These are phyloP conservation scores for Hortiboletus campestris DNA, from an alignment of 768 basidiomycete species.

Conservation along the genomic window DNA sequence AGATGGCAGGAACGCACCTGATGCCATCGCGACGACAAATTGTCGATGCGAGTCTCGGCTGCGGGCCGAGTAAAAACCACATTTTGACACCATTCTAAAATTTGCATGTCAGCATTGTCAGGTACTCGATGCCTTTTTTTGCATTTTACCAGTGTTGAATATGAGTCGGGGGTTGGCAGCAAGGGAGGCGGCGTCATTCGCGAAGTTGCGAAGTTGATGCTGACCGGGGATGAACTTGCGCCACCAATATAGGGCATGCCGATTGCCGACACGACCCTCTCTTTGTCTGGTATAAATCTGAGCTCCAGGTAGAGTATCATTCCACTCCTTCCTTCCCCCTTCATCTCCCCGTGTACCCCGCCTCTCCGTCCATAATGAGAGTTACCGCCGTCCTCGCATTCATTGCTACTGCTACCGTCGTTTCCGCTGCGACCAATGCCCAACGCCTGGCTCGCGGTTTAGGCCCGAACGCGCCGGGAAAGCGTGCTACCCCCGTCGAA, in stretches of 20 bases:
- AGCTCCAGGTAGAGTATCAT: too few species aligned
- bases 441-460: conserved; percentile 54
- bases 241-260: background rate
- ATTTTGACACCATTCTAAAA: background rate
- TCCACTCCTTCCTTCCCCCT: background rate
- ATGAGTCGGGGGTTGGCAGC: background rate
- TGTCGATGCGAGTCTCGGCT: background rate
- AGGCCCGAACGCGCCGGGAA: conserved; percentile 43
- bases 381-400: conserved; percentile 35
- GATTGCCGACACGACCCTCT: conserved; percentile 19
- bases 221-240: conserved; percentile 2
- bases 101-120: background rate
- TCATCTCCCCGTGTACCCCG: background rate
- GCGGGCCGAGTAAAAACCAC: background rate
- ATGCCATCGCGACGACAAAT: background rate
- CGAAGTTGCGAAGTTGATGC: background rate
- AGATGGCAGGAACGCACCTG: background rate
- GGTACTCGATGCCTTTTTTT: background rate
- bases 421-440: conserved; percentile 51
- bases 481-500: conserved; percentile 31
- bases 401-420: conserved; percentile 36
- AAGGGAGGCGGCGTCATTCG: background rate
- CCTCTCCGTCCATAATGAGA: conserved; percentile 23
- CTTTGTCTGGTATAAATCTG: conserved; percentile 9
- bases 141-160: background rate